Conservation (phyloP, 176 grass and related monocot genomes). For the Eragrostis curvula region DNA sequence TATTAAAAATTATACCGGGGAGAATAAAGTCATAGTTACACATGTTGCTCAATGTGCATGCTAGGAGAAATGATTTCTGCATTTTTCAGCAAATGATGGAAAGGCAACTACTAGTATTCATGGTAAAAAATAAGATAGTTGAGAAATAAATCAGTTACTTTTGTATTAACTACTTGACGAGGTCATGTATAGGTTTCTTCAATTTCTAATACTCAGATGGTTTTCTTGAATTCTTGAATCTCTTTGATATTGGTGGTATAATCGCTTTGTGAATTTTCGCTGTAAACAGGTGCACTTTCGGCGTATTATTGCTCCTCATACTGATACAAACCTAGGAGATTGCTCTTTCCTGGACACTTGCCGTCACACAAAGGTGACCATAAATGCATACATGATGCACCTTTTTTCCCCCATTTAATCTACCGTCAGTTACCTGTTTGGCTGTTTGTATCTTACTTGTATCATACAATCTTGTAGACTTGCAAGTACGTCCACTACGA, state of each 20-base stretch:
- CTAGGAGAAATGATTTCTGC: background rate
- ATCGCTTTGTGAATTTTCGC: conserved; percentile 20
- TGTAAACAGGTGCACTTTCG: conserved; percentile 92
- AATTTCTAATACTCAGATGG: background rate
- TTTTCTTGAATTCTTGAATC: conserved; percentile 12
- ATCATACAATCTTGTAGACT: conserved; percentile 59
- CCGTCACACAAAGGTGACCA: conserved; percentile 89
- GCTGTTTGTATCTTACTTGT: conserved; percentile 31
- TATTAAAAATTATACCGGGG: background rate
- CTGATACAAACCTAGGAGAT: conserved; percentile 98
- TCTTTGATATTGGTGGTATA: conserved; percentile 18
- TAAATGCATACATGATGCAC: background rate
- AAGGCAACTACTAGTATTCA: background rate
- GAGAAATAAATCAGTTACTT: background rate
- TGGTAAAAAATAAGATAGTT: conserved; percentile 1
- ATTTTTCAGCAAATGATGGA: conserved; percentile 13
- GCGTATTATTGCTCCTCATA: conserved; percentile 97
- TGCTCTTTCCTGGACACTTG: conserved; percentile 99
- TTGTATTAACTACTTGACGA: background rate
- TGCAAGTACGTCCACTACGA: conserved; percentile 99
- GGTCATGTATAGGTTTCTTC: background rate
- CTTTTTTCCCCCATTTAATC: conserved; percentile 37
- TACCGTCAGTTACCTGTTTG: conserved; percentile 7
- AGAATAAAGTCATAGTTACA: background rate
- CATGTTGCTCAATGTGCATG: conserved; percentile 5